Base-by-base conservation (phyloP, 2,329 filamentous ascomycete species). In the Sporothrix pseudoabietina region DNA sequence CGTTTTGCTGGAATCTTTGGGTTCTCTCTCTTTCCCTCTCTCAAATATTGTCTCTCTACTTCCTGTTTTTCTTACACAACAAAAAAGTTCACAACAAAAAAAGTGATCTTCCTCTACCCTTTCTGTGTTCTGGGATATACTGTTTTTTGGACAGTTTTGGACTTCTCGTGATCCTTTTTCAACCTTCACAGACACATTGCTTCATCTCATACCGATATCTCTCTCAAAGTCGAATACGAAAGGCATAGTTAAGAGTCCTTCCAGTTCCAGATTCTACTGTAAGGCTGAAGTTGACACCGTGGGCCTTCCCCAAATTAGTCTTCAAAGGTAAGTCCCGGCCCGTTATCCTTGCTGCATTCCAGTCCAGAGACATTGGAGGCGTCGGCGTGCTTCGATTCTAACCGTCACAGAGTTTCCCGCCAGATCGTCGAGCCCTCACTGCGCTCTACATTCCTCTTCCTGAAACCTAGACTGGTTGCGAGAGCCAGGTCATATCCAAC, bases 311-410 rank as follows among this genome's bases (percentile, higher is more conserved):
- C 39, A 14, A 54, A 16, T 22, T 16, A 39, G 12, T 7, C n/a
- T 19, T 6, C 9, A 14, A 10, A 30, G 4, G 54, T 63, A n/a
- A 63, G 55, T 63, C 57, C n/a, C 19, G 55, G 39, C 26, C 19
- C 14, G 12, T 49, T 59, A 19, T 19, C 5, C 26, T 32, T 41
- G 19, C 69, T 57, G 44, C 69, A 71, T 71, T 71, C 69, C 69
- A 63, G 44, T 26, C 16, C 26, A 35, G 10, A 71, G 39, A 49
- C 55, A 63, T 7, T 12, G 8, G 41, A 44, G 41, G 14, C 44
- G 19, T 49, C 44, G 44, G 14, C 44, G 44, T 19, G 19, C 44
- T 19, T 49, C 14, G 44, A 49, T 49, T 4, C 44, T 49, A 49
- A 49, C 14, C 4, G 14, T 49, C 14, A 14, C 44, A 49, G 44